Conservation (phyloP, 23 red algal species). For the Gracilaria caudata region DNA sequence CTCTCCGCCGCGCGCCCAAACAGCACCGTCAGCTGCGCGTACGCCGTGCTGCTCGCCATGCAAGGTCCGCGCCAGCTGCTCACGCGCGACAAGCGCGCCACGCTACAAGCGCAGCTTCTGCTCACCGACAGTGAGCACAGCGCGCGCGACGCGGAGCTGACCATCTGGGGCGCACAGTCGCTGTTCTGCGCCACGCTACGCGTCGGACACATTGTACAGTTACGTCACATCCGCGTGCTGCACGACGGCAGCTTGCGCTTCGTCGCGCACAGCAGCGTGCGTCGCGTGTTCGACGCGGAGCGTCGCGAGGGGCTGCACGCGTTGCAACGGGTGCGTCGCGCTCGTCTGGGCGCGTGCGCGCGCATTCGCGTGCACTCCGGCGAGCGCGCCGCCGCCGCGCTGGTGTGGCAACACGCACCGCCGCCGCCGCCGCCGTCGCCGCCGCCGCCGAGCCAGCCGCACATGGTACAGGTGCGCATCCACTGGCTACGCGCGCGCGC, state of each 20-base stretch:
- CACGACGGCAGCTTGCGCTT: neutral
- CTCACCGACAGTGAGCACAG: neutral
- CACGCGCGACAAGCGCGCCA: neutral
- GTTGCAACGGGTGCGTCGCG: too few relatives aligned
- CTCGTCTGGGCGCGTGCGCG: too few relatives aligned
- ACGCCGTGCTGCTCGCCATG: neutral
- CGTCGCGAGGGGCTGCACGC: neutral
- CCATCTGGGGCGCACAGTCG: constrained; percentile 1
- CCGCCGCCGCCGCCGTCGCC: too few relatives aligned
- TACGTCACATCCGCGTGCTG: neutral
- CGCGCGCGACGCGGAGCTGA: neutral
- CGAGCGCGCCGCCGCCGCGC: neutral
- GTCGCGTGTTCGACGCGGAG: neutral
- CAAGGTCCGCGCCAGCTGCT: neutral
- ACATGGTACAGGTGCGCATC: too few relatives aligned
- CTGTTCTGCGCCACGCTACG: neutral
- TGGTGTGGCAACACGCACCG: too few relatives aligned
- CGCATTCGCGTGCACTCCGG: too few relatives aligned
- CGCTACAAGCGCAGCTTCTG: neutral
- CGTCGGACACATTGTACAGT: neutral
- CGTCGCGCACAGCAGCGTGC: neutral
- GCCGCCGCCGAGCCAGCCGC: too few relatives aligned
- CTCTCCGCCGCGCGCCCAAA: neutral
- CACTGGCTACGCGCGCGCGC: neutral
- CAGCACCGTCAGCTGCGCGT: neutral